Percentiles rank a stretch among this genome's conserved stretches.
These are phyloP conservation scores for Phytophthora pinifolia DNA, from an alignment of 352 stramenopile genomes.

Conservation along the genomic window DNA sequence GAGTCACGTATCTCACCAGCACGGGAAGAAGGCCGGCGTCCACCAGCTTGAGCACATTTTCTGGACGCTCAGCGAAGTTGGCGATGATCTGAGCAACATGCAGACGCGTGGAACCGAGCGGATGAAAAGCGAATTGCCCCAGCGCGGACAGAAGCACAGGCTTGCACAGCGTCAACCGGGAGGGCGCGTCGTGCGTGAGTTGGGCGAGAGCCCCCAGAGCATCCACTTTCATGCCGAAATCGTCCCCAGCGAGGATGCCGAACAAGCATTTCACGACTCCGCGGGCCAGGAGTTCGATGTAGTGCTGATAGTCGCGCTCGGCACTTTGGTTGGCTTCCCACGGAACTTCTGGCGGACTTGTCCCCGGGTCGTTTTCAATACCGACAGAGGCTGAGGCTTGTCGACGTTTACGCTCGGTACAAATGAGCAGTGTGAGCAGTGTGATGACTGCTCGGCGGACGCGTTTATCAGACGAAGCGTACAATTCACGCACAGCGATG, in stretches of 20 bases:
- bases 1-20: slow-evolving; percentile 72
- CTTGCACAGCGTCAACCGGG: slow-evolving; percentile 72
- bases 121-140: slow-evolving; percentile 67
- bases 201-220: slow-evolving; percentile 65
- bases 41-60: slow-evolving; percentile 75
- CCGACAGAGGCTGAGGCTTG: background rate
- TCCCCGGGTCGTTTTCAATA: background rate
- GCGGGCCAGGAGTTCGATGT: slow-evolving; percentile 71
- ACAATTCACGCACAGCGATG: slow-evolving; percentile 49
- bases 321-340: slow-evolving; percentile 3
- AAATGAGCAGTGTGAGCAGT: slow-evolving; percentile 60
- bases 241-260: slow-evolving; percentile 63
- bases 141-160: slow-evolving; percentile 55
- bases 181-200: slow-evolving; percentile 60
- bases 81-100: slow-evolving; percentile 74
- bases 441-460: slow-evolving; percentile 59
- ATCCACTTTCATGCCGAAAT: slow-evolving; percentile 74
- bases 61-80: slow-evolving; percentile 70
- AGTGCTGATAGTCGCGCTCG: slow-evolving; percentile 62
- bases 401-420: slow-evolving; percentile 45
- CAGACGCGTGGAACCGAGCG: slow-evolving; percentile 50
- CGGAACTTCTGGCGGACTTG: background rate
- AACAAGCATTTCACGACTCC: slow-evolving; percentile 75
- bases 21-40: slow-evolving; percentile 63
- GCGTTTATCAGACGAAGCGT: slow-evolving; percentile 63